A percentile compares a stretch with the other conserved stretches of the same genome.
Evolutionary conservation across 305 asterid species (phyloP).

Genomic region (Fraxinus floribunda): DNA sequence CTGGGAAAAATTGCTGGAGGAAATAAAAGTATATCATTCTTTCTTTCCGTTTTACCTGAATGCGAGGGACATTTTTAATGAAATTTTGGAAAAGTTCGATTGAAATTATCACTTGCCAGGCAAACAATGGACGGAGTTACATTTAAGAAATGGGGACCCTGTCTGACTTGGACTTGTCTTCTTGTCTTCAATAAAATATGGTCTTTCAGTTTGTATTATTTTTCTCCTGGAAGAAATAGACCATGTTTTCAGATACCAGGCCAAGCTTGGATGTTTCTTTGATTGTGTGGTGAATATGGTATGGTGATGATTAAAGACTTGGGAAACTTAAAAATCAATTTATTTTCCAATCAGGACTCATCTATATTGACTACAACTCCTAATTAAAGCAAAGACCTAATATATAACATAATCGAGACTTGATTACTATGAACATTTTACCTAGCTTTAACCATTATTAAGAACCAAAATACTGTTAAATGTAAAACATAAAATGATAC

Average conservation of each 20-base stretch:
- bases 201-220: not conserved
- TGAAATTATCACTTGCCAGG: not conserved
- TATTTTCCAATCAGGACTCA: not conserved
- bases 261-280: not conserved
- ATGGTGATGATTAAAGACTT: not conserved
- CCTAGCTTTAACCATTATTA: not conserved
- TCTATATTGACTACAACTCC: not conserved
- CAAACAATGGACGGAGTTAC: not conserved
- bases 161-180: conserved; percentile 10
- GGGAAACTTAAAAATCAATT: not conserved
- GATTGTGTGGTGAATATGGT: not conserved
- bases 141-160: not conserved
- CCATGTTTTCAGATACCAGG: not conserved
- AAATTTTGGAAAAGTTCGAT: not conserved
- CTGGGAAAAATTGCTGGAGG: conserved; percentile 1
- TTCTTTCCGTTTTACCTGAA: not conserved
- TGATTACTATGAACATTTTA: not conserved
- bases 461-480: not conserved
- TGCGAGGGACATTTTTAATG: not conserved
- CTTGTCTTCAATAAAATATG: conserved; percentile 7
- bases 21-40: not conserved
- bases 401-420: not conserved
- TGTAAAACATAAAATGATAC: not conserved
- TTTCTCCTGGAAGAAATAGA: not conserved
- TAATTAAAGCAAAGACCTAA: not conserved